These are phyloP conservation scores for Glycine tomentella DNA, from an alignment of 306 rosid genomes.

Conservation along the genomic window DNA sequence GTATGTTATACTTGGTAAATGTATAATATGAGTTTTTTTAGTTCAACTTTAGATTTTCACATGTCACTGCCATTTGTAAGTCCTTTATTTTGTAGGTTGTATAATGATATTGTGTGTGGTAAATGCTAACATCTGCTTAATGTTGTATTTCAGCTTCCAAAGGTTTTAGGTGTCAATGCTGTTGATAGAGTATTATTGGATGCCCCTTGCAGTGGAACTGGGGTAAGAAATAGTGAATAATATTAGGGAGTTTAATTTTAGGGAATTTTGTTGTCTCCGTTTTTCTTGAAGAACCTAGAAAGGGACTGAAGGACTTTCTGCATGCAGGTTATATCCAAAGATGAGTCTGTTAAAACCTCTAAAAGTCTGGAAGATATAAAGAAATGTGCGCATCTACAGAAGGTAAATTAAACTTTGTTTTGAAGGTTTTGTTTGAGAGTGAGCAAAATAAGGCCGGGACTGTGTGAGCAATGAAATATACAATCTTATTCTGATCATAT, in stretches of 20 bases:
- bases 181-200: constrained; percentile 90
- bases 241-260: background rate
- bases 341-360: constrained; percentile 88
- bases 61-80: too few species aligned
- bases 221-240: constrained; percentile 64
- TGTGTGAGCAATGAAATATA: too few species aligned
- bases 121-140: constrained; percentile 7
- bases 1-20: background rate
- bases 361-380: constrained; percentile 80
- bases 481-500: background rate
- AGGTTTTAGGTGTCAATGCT: constrained; percentile 75
- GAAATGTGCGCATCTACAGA: constrained; percentile 81
- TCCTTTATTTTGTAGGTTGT: background rate
- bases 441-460: too few species aligned
- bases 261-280: background rate
- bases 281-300: constrained; percentile 20
- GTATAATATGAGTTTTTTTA: background rate
- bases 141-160: constrained; percentile 76
- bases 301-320: constrained; percentile 1
- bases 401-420: constrained; percentile 57
- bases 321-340: constrained; percentile 92
- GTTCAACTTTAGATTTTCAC: constrained; percentile 2
- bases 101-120: background rate
- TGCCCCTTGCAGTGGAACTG: constrained; percentile 99
- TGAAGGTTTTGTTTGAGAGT: constrained; percentile 9